These are phyloP conservation scores for Zea luxurians DNA, from an alignment of 176 grass and related monocot genomes.

Conservation along the genomic window DNA sequence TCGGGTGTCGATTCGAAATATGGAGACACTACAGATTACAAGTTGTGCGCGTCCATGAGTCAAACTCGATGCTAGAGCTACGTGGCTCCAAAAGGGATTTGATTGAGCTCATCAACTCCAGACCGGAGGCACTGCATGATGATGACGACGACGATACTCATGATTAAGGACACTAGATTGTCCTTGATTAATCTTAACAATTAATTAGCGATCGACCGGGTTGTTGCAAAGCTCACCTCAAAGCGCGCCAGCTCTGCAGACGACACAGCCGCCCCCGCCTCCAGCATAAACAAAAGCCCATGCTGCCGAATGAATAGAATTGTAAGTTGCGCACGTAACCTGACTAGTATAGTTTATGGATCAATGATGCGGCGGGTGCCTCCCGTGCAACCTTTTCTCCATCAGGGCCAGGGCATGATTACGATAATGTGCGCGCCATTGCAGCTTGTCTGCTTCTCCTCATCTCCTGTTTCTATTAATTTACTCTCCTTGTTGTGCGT, in stretches of 20 bases:
- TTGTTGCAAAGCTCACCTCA: conserved; percentile 51
- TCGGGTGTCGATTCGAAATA: too few relatives aligned
- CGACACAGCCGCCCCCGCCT: conserved; percentile 9
- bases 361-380: conserved; percentile 4
- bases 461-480: background rate
- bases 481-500: background rate
- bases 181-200: conserved; percentile 18
- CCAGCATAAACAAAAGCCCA: conserved; percentile 20
- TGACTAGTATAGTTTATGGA: conserved; percentile 10
- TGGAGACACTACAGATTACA: too few relatives aligned
- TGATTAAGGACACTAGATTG: conserved; percentile 49
- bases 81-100: background rate
- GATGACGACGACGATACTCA: conserved; percentile 18
- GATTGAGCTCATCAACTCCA: background rate
- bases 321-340: conserved; percentile 53
- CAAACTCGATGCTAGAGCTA: conserved; percentile 17
- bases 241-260: conserved; percentile 46
- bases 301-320: conserved; percentile 32
- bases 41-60: background rate
- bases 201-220: background rate
- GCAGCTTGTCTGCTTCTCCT: conserved; percentile 41
- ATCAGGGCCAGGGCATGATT: background rate
- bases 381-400: conserved; percentile 31
- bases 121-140: background rate
- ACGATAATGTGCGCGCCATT: conserved; percentile 45